Evolutionary conservation across 2,329 filamentous ascomycete species (phyloP).

Genomic region (Cladosporium sp.): DNA sequence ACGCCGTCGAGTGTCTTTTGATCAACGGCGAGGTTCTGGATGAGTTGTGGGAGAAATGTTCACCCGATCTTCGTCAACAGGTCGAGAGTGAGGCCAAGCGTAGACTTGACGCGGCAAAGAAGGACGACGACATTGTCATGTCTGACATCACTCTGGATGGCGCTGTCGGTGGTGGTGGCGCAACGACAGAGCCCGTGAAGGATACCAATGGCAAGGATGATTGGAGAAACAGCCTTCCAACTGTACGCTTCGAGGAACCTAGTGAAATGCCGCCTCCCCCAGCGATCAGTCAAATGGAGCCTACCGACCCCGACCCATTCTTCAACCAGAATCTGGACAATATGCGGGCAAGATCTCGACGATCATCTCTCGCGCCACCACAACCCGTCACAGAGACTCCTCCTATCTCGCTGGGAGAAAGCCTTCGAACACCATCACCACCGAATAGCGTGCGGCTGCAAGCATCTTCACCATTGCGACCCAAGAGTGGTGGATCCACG

Average conservation of each 20-base stretch:
- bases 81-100: constrained; percentile 82
- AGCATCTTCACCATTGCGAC: constrained; percentile 26
- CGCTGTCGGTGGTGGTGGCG: constrained; percentile 16
- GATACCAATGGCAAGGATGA: constrained; percentile 36
- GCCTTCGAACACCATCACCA: constrained; percentile 5
- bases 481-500: constrained; percentile 17
- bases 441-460: constrained; percentile 21
- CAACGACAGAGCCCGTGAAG: constrained; percentile 15
- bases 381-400: constrained; percentile 24
- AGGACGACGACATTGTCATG: constrained; percentile 64
- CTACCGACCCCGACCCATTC: constrained; percentile 84
- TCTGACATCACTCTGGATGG: constrained; percentile 52
- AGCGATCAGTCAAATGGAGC: constrained; percentile 47
- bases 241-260: constrained; percentile 66
- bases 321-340: constrained; percentile 92
- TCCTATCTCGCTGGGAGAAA: constrained; percentile 1
- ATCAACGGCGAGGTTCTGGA: constrained; percentile 81
- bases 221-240: constrained; percentile 43
- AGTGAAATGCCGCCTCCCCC: constrained; percentile 19
- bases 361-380: constrained; percentile 64
- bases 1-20: constrained; percentile 89
- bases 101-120: constrained; percentile 56
- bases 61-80: constrained; percentile 72
- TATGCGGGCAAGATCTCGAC: constrained; percentile 62
- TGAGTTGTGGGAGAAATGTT: constrained; percentile 83